Conservation (phyloP, 148 eudicot species). For the Vaccinium corymbosum region DNA sequence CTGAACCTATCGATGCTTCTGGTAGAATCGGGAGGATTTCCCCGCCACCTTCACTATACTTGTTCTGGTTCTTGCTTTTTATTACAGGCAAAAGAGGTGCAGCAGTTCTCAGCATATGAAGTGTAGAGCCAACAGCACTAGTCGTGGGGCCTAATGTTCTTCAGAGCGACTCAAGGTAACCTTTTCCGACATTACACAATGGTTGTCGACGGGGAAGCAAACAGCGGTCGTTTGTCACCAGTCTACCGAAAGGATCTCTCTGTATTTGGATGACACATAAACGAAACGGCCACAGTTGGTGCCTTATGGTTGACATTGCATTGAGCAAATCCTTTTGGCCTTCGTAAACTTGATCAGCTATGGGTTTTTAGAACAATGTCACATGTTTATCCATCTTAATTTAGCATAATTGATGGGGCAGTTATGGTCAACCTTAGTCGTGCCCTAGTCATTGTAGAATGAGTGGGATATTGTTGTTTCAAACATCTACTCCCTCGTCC, state of each 20-base stretch:
- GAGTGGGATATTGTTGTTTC: neutral
- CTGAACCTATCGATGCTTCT: neutral
- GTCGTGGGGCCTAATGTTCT: neutral
- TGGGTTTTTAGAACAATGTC: neutral
- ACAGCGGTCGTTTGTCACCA: neutral
- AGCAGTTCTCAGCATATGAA: neutral
- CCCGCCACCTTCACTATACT: neutral
- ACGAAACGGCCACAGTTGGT: neutral
- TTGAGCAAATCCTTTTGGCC: neutral
- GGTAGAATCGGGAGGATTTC: neutral
- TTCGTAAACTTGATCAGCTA: neutral
- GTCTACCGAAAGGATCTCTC: neutral
- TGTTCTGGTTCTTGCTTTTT: neutral
- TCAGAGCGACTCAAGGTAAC: neutral
- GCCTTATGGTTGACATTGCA: neutral
- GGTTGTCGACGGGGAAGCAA: neutral
- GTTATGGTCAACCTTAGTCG: neutral
- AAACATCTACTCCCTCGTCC: neutral
- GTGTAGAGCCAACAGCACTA: neutral
- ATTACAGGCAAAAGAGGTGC: neutral
- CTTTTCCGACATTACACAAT: neutral
- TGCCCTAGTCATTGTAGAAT: neutral
- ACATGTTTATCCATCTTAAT: neutral
- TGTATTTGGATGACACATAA: neutral
- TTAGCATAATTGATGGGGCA: neutral